Evolutionary conservation across 345 rosid genomes (phyloP), one percentile per base, ranked within the genome.

Genomic region (Salix caprea): DNA sequence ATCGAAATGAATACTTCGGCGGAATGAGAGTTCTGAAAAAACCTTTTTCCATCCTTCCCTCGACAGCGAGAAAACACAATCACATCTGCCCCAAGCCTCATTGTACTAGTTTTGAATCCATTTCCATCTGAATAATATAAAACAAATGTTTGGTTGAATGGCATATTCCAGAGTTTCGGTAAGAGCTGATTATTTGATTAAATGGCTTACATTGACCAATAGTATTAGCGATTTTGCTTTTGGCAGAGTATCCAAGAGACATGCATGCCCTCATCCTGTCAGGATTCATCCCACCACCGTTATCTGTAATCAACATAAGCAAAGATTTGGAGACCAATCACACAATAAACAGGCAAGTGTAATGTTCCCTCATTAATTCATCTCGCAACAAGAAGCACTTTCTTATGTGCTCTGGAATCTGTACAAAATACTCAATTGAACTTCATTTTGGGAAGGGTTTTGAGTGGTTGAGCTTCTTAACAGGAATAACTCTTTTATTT

Each of bases 71-170:
- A 83, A 71, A 93, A 89, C 80, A 93, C 98, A 66, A 93, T 85
- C 14, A 88, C 95, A 86, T 93, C 98, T 66, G 97, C 93, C 65
- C 98, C 95, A 64, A 93, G 91, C 83, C 95, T 91, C 98, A 93
- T 93, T 11, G 92, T 88, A 76, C 97, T 90, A 18, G 97, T 91
- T 79, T 93, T 93, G 67, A 93, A 89, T 19, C 98, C 97, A 84
- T 93, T 93, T 62, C 98, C 97, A 86, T 91, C 95, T 93, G 83
- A 46, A 50, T 61, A 40, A 75, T 21, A 58, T 26, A 23, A 37
- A 11, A 67, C 62, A 70, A 61, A 50, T 26, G 42, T 13, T 16
- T 28, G 19, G 7, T 9, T 15, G 14, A 62, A 24, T 12, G 32
- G 32, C 26, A 62, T 62, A 0, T 26, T 62, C 30, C 26, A 62